Base-by-base conservation (phyloP, 257 asterid genomes). In the Fraxinus pennsylvanica region DNA sequence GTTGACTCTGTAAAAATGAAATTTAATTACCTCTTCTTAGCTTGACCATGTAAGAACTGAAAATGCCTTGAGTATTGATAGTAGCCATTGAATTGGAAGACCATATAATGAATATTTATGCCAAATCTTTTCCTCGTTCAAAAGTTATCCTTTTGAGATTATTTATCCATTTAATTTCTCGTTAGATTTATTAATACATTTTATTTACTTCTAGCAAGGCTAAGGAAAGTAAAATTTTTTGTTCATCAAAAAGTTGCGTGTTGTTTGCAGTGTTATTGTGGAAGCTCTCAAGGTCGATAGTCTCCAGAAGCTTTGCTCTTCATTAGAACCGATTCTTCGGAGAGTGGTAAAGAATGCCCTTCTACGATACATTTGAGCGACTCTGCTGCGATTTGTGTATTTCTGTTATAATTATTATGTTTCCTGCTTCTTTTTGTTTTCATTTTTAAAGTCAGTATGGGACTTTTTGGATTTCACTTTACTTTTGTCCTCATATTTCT, bases 211-310 rank as follows among this genome's bases (percentile, higher is more conserved):
- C 74, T 39, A 39, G 45, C 9, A 32, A 63, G 66, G 81, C 47
- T 13, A 30, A 81, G 54, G 63, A 67, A 25, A 76, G 8, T 36
- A 22, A 38, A 68, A 14, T 15, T 4, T 14, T 12, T 25, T 45
- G 38, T 25, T 32, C 69, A 39, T 52, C 50, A 71, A 72, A 76
- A 35, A 38, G 72, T 22, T 17, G 10, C 73, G 14, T 75, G 73
- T 73, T 43, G 5, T 43, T 43, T 91, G 94, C 96, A 93, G 99
- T 76, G 99, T 95, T 61, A 93, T 95, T 86, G 97, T 95, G 81
- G 99, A 95, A 89, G 99, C 99, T 63, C 85, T 93, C 61, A 95
- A 95, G 88, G 87, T 95, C 79, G 99, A 95, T 83, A 93, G 97
- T 86, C 96, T 93, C 78, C 97, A 95, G 87, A 95, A 91, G 90